Base-by-base conservation (phyloP, 805 yeast genomes). In the Cyberlindnera saturnus region DNA sequence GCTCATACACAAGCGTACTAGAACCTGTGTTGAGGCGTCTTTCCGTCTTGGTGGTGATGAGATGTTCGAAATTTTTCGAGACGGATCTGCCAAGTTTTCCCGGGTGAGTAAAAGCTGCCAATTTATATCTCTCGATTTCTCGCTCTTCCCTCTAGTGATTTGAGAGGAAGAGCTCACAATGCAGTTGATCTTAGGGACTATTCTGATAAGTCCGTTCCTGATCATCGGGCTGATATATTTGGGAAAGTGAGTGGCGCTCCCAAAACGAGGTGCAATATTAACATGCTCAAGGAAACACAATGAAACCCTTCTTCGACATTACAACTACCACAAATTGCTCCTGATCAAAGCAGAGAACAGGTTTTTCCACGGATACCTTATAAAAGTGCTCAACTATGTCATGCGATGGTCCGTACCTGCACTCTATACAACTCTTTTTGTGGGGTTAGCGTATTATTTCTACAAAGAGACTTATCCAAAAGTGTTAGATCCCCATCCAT, bases 361-460 rank as follows among this genome's bases (percentile, higher is more conserved):
- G n/a, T 6, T 36, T 1, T 56, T 52, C 34, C 39, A 42, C n/a
- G 60, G 60, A 3, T 39, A 32, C 5, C 37, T 53, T 2, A 18
- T 51, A 14, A 26, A 23, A 1, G 3, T 32, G 1, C 2, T 41
- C 7, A 16, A 13, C 1, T 39, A 41, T 20, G 5, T 48, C 9
- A 6, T 38, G 1, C 11, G 40, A 14, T 57, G 60, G 60, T 4
- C 43, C 1, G 53, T 55, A 7, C 61, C 61, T 3, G 23, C 41
- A 6, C 20, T 57, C 1, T 57, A 57, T 38, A 0, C 41, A 3
- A n/a, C 35, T 1, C 30, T 57, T 8, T 48, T 48, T 32, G 4
- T 23, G 9, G 43, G 46, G 11, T 30, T 57, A 36, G 43, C 48
- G 1, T 10, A 26, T 9, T 31, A 46, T 10, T 57, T 57, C 45